A percentile compares a stretch with the other conserved stretches of the same genome.
phyloP scores from a whole-genome alignment of 805 yeast species.

The Lachancea nothofagi region DNA sequence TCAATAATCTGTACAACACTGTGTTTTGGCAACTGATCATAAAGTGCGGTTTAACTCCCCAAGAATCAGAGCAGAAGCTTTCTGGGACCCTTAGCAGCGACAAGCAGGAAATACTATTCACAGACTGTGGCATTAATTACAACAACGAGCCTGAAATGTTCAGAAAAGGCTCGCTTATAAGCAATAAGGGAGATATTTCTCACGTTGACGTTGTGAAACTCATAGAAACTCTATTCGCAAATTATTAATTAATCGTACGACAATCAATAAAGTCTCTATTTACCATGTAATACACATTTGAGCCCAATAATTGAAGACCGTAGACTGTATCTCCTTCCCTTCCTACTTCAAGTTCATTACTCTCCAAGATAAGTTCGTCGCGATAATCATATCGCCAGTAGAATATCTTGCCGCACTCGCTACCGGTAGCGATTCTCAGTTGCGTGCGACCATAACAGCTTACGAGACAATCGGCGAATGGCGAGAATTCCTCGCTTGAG shows the following conservation, averaged over 20 bases:
- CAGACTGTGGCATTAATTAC: slow-evolving; percentile 76
- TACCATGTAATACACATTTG: slow-evolving; percentile 13
- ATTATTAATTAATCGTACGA: slow-evolving; percentile 14
- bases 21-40: slow-evolving; percentile 82
- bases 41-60: slow-evolving; percentile 62
- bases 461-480: slow-evolving; percentile 17
- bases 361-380: slow-evolving; percentile 9
- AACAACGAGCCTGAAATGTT: slow-evolving; percentile 85
- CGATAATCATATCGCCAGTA: slow-evolving; percentile 17
- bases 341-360: slow-evolving; percentile 4
- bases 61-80: slow-evolving; percentile 73
- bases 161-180: slow-evolving; percentile 64
- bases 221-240: slow-evolving; percentile 35
- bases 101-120: slow-evolving; percentile 81
- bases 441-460: slow-evolving; percentile 4
- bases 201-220: slow-evolving; percentile 38
- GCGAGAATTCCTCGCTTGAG: slow-evolving; percentile 7
- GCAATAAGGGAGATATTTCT: slow-evolving; percentile 48
- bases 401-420: slow-evolving; percentile 18
- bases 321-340: slow-evolving; percentile 9
- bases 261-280: slow-evolving; percentile 9
- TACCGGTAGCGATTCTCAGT: slow-evolving; percentile 16
- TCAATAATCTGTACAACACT: slow-evolving; percentile 90
- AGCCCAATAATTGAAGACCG: slow-evolving; percentile 7
- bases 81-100: slow-evolving; percentile 77